phyloP scores from a whole-genome alignment of 148 eudicot genomes.

The Spergularia bocconei region DNA sequence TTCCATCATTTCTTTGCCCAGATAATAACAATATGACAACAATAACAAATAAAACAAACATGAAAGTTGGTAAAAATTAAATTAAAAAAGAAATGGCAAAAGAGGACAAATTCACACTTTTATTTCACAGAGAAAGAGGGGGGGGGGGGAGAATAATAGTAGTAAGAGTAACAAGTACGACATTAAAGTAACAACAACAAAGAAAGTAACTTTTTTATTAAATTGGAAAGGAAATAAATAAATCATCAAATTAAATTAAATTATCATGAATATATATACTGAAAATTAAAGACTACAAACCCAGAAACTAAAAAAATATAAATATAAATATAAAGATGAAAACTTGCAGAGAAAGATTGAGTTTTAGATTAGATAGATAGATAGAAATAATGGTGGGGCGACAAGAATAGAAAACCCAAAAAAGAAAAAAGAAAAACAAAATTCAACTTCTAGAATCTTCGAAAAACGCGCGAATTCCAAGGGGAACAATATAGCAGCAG shows the following conservation, averaged over 20 bases:
- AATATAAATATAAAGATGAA: background rate
- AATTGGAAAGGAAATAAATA: slow-evolving; percentile 7
- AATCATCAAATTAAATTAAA: slow-evolving; percentile 1
- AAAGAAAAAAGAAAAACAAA: slow-evolving; percentile 34
- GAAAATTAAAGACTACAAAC: slow-evolving; percentile 7
- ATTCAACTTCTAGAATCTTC: slow-evolving; percentile 30
- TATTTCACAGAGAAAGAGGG: slow-evolving; percentile 23
- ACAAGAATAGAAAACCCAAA: slow-evolving; percentile 23
- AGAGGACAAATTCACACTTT: slow-evolving; percentile 48
- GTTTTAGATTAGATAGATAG: slow-evolving; percentile 2
- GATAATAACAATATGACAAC: background rate
- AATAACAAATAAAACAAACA: slow-evolving; percentile 12
- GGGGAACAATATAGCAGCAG: slow-evolving; percentile 13
- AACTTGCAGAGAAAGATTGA: slow-evolving; percentile 8
- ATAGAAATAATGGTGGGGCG: slow-evolving; percentile 26
- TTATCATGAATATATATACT: slow-evolving; percentile 14
- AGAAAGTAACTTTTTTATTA: background rate
- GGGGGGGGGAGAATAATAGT: background rate
- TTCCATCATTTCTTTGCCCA: background rate
- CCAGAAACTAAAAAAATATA: background rate
- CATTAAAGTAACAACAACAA: slow-evolving; percentile 16
- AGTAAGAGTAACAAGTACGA: background rate
- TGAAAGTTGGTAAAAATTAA: slow-evolving; percentile 4
- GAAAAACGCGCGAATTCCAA: slow-evolving; percentile 52
- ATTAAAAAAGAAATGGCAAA: slow-evolving; percentile 3